A percentile compares a stretch with the other conserved stretches of the same genome.
Conservation (phyloP, 2,329 filamentous ascomycete genomes). For the Cytospora piceicola region DNA sequence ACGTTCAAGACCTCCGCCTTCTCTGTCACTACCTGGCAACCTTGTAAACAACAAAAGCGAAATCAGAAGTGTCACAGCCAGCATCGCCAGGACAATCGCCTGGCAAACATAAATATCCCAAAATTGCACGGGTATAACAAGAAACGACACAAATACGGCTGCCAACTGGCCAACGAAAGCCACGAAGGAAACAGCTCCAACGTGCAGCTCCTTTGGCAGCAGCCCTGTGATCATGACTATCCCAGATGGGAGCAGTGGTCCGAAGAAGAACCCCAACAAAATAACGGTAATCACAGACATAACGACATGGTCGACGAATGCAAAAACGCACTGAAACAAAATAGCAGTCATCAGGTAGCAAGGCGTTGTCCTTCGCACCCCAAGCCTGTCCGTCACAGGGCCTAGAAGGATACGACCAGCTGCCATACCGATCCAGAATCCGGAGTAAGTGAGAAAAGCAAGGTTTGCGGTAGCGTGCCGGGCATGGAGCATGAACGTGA, state of each 20-base stretch:
- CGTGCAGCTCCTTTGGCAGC: slow-evolving; percentile 45
- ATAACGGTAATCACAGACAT: slow-evolving; percentile 40
- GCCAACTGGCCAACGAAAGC: slow-evolving; percentile 50
- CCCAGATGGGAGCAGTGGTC: slow-evolving; percentile 48
- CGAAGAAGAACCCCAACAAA: slow-evolving; percentile 44
- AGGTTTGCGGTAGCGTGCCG: slow-evolving; percentile 43
- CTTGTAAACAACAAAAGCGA: slow-evolving; percentile 31
- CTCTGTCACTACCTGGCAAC: slow-evolving; percentile 53
- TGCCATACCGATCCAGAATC: slow-evolving; percentile 51
- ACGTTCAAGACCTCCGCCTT: not conserved
- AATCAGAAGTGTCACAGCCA: slow-evolving; percentile 29
- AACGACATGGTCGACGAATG: slow-evolving; percentile 29
- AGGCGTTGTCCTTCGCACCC: slow-evolving; percentile 36
- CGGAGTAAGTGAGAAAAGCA: slow-evolving; percentile 46
- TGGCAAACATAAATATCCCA: slow-evolving; percentile 45
- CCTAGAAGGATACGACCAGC: slow-evolving; percentile 43
- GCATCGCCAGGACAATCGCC: slow-evolving; percentile 36
- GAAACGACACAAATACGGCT: slow-evolving; percentile 47
- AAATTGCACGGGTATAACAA: slow-evolving; percentile 44
- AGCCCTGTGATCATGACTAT: slow-evolving; percentile 43
- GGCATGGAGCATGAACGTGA: slow-evolving; percentile 48
- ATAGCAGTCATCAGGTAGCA: slow-evolving; percentile 36
- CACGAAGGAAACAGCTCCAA: slow-evolving; percentile 49
- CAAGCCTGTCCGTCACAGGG: slow-evolving; percentile 39
- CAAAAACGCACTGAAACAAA: slow-evolving; percentile 32